A percentile compares a stretch with the other conserved stretches of the same genome.
Conservation (phyloP, 768 basidiomycete genomes). For the Dentipellis sp. region DNA sequence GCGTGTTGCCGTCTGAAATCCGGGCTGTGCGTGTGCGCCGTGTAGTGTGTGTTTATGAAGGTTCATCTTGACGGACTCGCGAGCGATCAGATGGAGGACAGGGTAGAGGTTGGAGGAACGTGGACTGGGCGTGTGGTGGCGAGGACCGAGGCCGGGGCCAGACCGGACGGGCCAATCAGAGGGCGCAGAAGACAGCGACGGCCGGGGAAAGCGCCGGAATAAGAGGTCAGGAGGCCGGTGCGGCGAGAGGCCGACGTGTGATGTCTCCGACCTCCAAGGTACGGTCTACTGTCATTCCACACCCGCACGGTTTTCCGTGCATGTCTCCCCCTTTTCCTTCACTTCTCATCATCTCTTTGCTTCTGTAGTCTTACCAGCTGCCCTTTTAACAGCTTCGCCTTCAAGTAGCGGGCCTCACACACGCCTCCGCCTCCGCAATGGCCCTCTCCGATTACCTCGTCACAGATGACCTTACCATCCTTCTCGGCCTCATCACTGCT, state of each 20-base stretch:
- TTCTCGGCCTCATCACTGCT: slow-evolving; percentile 65
- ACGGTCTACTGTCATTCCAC: no score
- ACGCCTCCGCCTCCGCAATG: slow-evolving; percentile 18
- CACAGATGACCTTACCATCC: slow-evolving; percentile 73
- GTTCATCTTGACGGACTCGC: no score
- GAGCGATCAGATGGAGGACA: no score
- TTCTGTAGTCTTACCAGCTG: background rate
- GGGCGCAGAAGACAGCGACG: background rate
- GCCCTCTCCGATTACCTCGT: slow-evolving; percentile 48
- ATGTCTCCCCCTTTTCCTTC: no score
- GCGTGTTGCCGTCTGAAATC: no score
- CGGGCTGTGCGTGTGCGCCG: background rate
- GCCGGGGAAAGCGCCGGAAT: background rate
- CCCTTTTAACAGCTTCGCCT: background rate
- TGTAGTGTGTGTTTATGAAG: background rate
- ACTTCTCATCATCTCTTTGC: background rate
- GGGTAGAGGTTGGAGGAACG: no score
- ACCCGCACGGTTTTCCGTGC: no score
- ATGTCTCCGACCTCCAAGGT: no score
- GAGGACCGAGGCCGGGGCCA: background rate
- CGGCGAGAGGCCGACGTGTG: no score
- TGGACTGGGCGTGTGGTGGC: background rate
- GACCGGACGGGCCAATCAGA: background rate
- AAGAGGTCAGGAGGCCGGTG: background rate
- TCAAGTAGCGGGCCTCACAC: background rate